Percentiles rank a stretch among this genome's conserved stretches.
phyloP scores from a whole-genome alignment of 805 yeast species.

The Monosporozyma aerobia region DNA sequence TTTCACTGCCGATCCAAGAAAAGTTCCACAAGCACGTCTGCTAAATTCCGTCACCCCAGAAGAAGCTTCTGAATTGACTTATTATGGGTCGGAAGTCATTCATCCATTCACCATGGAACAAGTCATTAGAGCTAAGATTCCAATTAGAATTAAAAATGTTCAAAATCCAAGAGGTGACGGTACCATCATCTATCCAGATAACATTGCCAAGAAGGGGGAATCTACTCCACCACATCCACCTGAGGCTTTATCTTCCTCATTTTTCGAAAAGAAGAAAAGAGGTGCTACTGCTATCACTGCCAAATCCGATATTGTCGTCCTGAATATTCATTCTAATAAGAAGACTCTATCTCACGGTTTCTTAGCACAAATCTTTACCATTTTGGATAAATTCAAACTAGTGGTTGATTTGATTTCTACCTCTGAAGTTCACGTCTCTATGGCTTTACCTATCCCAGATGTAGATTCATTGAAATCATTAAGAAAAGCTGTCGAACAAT shows the following conservation, averaged over 20 bases:
- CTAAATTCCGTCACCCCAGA: conserved; percentile 89
- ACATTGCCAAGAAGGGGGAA: conserved; percentile 76
- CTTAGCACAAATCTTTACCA: conserved; percentile 80
- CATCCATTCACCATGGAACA: conserved; percentile 99
- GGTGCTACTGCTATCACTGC: conserved; percentile 95
- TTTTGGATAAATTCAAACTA: conserved; percentile 70
- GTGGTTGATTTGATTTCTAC: conserved; percentile 96
- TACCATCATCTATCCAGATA: conserved; percentile 89
- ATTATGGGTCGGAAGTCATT: conserved; percentile 95
- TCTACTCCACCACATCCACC: conserved; percentile 95
- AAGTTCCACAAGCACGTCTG: conserved; percentile 81
- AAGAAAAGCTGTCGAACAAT: conserved; percentile 66
- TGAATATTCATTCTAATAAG: conserved; percentile 89
- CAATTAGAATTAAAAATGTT: conserved; percentile 93
- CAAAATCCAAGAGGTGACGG: conserved; percentile 90
- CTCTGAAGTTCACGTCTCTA: conserved; percentile 95
- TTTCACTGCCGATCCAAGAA: conserved; percentile 96
- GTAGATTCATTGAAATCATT: conserved; percentile 52
- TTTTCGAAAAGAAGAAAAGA: conserved; percentile 41
- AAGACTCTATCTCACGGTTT: conserved; percentile 91
- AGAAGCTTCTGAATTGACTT: conserved; percentile 96
- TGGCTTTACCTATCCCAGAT: conserved; percentile 80
- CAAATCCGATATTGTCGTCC: conserved; percentile 81
- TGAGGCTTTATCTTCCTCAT: conserved; percentile 43
- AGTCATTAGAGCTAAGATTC: conserved; percentile 90